These are phyloP conservation scores for Penicillium olsonii DNA, from an alignment of 2,329 filamentous ascomycete genomes.

Conservation along the genomic window DNA sequence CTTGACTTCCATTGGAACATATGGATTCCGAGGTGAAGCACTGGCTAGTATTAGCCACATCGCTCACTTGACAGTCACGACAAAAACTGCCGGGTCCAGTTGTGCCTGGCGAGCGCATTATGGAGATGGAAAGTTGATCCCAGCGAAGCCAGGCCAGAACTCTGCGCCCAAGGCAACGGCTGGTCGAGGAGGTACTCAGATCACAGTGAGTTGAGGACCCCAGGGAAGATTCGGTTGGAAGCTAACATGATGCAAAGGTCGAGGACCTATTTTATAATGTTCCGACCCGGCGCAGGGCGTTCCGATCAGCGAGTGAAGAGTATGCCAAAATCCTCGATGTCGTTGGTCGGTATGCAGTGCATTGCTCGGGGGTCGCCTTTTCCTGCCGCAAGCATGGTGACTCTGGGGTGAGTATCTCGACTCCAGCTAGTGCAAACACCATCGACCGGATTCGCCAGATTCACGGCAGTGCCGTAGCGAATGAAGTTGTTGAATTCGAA, in stretches of 20 bases:
- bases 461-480: conserved; percentile 79
- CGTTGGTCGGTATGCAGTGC: conserved; percentile 88
- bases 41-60: conserved; percentile 98
- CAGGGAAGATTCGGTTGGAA: not conserved
- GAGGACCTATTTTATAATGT: conserved; percentile 98
- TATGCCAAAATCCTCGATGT: conserved; percentile 98
- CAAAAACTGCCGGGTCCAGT: conserved; percentile 82
- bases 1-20: conserved; percentile 83
- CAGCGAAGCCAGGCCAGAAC: conserved; percentile 83
- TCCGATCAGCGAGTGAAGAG: conserved; percentile 88
- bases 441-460: conserved; percentile 88
- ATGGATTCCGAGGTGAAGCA: conserved; percentile 96
- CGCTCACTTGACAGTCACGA: conserved; percentile 91
- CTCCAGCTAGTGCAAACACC: conserved; percentile 70
- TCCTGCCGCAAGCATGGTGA: conserved; percentile 97
- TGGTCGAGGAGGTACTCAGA: conserved; percentile 86
- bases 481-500: conserved; percentile 78
- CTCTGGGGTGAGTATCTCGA: conserved; percentile 76
- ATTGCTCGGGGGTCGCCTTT: conserved; percentile 88
- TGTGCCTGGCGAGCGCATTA: conserved; percentile 92
- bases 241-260: conserved; percentile 48
- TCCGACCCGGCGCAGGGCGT: conserved; percentile 81
- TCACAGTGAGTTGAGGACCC: conserved; percentile 62
- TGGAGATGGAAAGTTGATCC: conserved; percentile 75
- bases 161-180: conserved; percentile 85